Percentiles rank a stretch among this genome's conserved stretches.
These are phyloP conservation scores for Alternaria alternata DNA, from an alignment of 2,329 filamentous ascomycete species.

Conservation along the genomic window DNA sequence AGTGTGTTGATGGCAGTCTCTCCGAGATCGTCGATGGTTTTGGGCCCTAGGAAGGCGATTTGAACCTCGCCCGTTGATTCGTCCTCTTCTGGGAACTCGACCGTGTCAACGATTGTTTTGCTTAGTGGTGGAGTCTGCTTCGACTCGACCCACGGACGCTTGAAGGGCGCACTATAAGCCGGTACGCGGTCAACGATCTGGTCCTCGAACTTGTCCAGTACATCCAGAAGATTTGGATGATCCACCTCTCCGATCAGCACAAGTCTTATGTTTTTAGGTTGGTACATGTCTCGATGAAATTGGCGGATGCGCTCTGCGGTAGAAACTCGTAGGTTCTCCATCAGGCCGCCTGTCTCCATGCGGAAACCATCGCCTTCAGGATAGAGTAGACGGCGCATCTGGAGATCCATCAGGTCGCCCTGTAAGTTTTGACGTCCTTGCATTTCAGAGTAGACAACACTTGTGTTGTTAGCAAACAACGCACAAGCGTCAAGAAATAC, in stretches of 20 bases:
- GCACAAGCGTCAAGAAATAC: background rate
- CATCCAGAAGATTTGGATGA: conserved; percentile 78
- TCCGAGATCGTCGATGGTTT: conserved; percentile 70
- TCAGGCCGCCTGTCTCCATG: conserved; percentile 98
- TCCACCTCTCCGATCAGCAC: conserved; percentile 93
- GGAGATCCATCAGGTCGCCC: conserved; percentile 85
- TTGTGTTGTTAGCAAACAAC: conserved; percentile 26
- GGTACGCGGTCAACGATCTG: conserved; percentile 86
- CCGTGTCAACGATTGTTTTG: conserved; percentile 76
- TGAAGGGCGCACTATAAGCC: conserved; percentile 75
- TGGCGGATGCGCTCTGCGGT: conserved; percentile 90
- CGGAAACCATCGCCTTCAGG: conserved; percentile 90
- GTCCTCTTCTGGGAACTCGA: conserved; percentile 96
- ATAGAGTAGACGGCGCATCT: conserved; percentile 81
- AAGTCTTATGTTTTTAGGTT: conserved; percentile 92
- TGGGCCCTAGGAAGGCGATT: conserved; percentile 86
- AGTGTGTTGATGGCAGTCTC: conserved; percentile 79
- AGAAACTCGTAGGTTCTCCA: conserved; percentile 85
- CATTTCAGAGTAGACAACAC: conserved; percentile 99
- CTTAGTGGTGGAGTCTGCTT: conserved; percentile 75
- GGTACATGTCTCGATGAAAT: conserved; percentile 97
- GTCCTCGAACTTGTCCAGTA: conserved; percentile 87
- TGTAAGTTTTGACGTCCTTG: conserved; percentile 90
- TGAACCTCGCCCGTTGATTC: conserved; percentile 90
- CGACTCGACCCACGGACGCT: conserved; percentile 90